phyloP scores from a whole-genome alignment of 2,329 filamentous ascomycete genomes.

The Pseudogymnoascus sp. region DNA sequence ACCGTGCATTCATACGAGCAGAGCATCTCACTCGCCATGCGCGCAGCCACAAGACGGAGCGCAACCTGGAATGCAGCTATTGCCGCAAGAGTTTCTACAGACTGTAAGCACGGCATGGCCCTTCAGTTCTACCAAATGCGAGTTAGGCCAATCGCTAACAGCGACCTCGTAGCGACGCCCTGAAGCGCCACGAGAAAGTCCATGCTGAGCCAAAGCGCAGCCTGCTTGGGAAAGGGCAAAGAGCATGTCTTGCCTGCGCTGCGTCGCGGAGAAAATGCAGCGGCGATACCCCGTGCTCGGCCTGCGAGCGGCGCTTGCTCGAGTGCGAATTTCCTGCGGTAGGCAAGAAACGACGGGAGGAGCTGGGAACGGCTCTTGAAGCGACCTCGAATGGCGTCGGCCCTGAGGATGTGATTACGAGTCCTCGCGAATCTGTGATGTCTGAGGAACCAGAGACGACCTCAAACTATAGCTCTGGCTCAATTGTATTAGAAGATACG shows the following conservation, averaged over 20 bases:
- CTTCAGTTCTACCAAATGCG: background rate
- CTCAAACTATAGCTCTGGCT: background rate
- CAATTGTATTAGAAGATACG: background rate
- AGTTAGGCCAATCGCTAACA: background rate
- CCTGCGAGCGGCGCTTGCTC: conserved; percentile 17
- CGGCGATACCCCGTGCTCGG: conserved; percentile 17
- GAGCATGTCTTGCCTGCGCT: conserved; percentile 22
- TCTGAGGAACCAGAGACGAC: background rate
- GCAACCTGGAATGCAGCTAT: conserved; percentile 18
- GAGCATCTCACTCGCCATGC: conserved; percentile 23
- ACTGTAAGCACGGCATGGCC: conserved; percentile 13
- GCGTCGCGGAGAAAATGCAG: conserved; percentile 20
- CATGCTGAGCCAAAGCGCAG: conserved; percentile 21
- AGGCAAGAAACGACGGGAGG: background rate
- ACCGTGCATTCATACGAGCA: conserved; percentile 18
- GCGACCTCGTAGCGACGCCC: conserved; percentile 18
- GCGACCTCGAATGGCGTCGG: background rate
- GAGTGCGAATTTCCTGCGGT: conserved; percentile 17
- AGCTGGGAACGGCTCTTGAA: background rate
- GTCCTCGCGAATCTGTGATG: conserved; percentile 14
- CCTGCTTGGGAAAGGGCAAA: conserved; percentile 15
- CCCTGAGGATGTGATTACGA: background rate
- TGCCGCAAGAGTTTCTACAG: conserved; percentile 23
- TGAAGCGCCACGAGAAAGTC: conserved; percentile 21
- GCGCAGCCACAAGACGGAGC: conserved; percentile 18